phyloP scores from a whole-genome alignment of 805 yeast genomes.

The Debaryomyces castellii region DNA sequence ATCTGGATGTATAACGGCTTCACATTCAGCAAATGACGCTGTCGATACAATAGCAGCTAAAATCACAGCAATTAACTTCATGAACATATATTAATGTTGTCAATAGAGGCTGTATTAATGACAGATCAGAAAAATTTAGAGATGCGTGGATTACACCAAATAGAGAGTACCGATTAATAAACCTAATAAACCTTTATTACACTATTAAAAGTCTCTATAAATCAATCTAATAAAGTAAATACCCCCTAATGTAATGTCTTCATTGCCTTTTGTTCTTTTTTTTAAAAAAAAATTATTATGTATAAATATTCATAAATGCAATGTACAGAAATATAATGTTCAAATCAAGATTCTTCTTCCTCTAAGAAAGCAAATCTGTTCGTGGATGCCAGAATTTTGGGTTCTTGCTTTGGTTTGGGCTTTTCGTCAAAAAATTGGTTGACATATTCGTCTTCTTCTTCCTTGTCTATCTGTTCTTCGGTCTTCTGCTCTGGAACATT shows the following conservation, averaged over 20 bases:
- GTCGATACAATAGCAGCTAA: not conserved
- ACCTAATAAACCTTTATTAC: slow-evolving; percentile 1
- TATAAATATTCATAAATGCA: not conserved
- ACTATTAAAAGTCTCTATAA: not conserved
- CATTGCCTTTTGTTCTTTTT: not conserved
- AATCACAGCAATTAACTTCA: not conserved
- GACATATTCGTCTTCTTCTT: slow-evolving; percentile 38
- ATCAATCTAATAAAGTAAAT: not conserved
- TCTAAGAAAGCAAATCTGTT: slow-evolving; percentile 40
- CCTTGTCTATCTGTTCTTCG: slow-evolving; percentile 25
- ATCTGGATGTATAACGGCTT: slow-evolving; percentile 5
- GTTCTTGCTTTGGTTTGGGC: slow-evolving; percentile 7
- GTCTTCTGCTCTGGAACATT: slow-evolving; percentile 11
- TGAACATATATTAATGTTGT: not conserved
- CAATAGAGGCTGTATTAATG: not conserved
- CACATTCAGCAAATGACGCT: not conserved
- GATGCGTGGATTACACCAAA: not conserved
- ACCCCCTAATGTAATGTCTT: not conserved
- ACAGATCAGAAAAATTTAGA: not conserved
- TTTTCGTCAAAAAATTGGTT: slow-evolving; percentile 25
- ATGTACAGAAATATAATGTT: not conserved
- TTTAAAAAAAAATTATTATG: not conserved
- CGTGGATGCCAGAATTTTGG: slow-evolving; percentile 5
- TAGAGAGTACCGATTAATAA: not conserved
- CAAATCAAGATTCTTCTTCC: slow-evolving; percentile 30